Evolutionary conservation across 139 green algal genomes (phyloP).

Genomic region (Chlamydomonas schloesseri): DNA sequence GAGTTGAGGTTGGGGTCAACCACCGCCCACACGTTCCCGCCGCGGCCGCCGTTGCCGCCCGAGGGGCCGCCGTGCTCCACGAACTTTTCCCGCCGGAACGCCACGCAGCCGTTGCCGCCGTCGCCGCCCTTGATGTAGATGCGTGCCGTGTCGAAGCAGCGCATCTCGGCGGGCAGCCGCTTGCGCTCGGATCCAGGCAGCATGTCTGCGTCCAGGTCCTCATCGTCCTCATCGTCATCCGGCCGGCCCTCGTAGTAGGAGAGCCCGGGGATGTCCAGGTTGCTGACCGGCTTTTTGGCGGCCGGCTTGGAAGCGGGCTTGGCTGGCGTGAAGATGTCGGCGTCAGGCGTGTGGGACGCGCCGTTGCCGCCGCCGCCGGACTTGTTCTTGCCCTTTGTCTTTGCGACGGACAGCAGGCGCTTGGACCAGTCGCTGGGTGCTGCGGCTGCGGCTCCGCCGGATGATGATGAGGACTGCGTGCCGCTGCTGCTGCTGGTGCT

Average conservation of each 20-base stretch:
- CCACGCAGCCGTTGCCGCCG: conserved; percentile 94
- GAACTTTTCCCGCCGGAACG: conserved; percentile 97
- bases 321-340: conserved; percentile 33
- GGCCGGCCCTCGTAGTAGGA: neutral
- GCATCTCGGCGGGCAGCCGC: conserved; percentile 83
- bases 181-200: conserved; percentile 30
- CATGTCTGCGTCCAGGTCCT: neutral
- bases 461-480: too few species aligned
- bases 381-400: conserved; percentile 15
- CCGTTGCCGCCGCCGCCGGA: neutral
- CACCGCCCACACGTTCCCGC: conserved; percentile 88
- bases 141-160: conserved; percentile 94
- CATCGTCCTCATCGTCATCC: neutral
- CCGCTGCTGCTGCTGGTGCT: neutral
- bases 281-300: neutral
- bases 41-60: conserved; percentile 92
- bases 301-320: neutral
- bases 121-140: conserved; percentile 94
- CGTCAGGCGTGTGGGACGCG: neutral
- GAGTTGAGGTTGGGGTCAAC: conserved; percentile 83
- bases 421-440: conserved; percentile 34
- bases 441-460: too few species aligned
- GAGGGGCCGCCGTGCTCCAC: conserved; percentile 92
- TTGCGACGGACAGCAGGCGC: conserved; percentile 28
- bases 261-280: neutral